Base-by-base conservation (phyloP, 371 early-diverging fungal genomes). In the Chytridiales sp. region DNA sequence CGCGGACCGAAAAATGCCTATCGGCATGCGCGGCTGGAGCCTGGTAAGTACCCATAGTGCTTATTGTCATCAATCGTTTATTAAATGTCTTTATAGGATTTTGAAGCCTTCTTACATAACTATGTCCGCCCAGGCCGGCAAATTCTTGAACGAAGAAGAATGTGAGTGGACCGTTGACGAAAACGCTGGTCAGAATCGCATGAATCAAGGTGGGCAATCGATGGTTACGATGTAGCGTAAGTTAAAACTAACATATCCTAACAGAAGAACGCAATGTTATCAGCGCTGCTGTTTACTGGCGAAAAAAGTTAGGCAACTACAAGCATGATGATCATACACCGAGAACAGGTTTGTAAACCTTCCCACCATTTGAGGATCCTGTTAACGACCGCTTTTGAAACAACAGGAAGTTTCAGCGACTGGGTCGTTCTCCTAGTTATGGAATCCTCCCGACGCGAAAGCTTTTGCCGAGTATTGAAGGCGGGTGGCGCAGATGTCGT, bases 1-100 rank as follows among this genome's bases (percentile, higher is more conserved):
- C 39, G 4, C 39, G 58, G 1, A 73, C 74, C 13, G 77, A 77
- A 40, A 77, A 77, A 50, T 67, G 62, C 34, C 54, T 66, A 15
- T 68, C 72, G 0, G 74, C 66, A 1, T 47, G 51, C 26, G 72
- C 77, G 0, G 17, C 59, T 9, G 74, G 77, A 0, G 52, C 44
- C 1, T 77, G 77, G 77, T 62, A 47, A 48, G 56, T 56, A 19
- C 22, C n/a, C 15, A 32, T 57, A 5, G 29, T 39, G 15, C 19
- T 30, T 43, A 15, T 35, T 34, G 0, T 27, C 1, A 34, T 15
- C 30, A 3, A 6, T 0, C 21, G 17, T 6, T 5, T 32, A 15
- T 21, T 19, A 5, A 13, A 6, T 8, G 8, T 2, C 27, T 17
- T 30, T 22, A 26, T 32, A 66, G 62, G 70, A 35, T 62, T n/a